Percentiles rank a stretch among this genome's conserved stretches.
phyloP scores from a whole-genome alignment of 2,329 filamentous ascomycete genomes.

The Beauveria medogensis region DNA sequence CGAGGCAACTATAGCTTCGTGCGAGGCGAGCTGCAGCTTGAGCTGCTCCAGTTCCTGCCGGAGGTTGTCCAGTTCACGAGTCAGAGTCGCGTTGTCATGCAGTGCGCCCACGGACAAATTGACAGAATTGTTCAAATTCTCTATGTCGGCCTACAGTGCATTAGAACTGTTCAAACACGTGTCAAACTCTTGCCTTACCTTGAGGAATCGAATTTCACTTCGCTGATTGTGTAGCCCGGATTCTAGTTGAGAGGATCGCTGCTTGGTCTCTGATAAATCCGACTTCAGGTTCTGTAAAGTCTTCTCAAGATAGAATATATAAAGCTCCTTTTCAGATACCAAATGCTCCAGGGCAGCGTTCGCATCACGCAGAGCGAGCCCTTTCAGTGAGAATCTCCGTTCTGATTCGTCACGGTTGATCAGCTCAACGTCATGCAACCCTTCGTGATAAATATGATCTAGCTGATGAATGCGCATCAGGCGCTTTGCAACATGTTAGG shows the following conservation, averaged over 20 bases:
- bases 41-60: conserved; percentile 51
- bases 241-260: conserved; percentile 37
- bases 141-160: conserved; percentile 55
- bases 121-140: conserved; percentile 57
- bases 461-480: conserved; percentile 43
- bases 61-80: conserved; percentile 42
- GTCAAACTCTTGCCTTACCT: conserved; percentile 26
- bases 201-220: conserved; percentile 39
- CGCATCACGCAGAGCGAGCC: conserved; percentile 67
- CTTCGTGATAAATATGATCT: conserved; percentile 62
- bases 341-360: conserved; percentile 40
- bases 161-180: conserved; percentile 7
- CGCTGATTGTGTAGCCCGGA: conserved; percentile 39
- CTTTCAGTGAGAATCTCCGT: conserved; percentile 60
- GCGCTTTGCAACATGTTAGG: conserved; percentile 27
- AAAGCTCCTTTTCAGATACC: neutral
- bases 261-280: conserved; percentile 36
- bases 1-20: conserved; percentile 65
- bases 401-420: conserved; percentile 68
- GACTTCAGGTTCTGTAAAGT: conserved; percentile 18
- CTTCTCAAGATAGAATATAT: neutral
- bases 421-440: conserved; percentile 55
- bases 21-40: conserved; percentile 44
- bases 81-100: conserved; percentile 46
- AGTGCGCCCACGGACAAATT: conserved; percentile 64